Base-by-base conservation (phyloP, 75 land plant species). In the Cryptomeria japonica region DNA sequence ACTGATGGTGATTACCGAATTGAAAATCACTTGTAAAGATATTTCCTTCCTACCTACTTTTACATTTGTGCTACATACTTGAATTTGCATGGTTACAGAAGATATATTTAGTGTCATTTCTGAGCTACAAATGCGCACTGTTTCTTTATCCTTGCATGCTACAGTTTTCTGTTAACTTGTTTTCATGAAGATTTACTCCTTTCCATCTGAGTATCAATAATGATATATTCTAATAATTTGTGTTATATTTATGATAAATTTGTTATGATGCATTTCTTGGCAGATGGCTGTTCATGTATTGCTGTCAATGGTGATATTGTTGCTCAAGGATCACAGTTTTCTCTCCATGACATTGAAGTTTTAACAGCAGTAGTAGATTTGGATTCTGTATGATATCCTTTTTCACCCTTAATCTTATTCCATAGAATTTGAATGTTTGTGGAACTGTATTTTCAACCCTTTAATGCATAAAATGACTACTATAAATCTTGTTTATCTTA, bases 241-340 rank as follows among this genome's bases (percentile, higher is more conserved):
- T 12, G 12, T n/a, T 80, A 42, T 42, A 2, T 13, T 82, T 12
- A 46, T 46, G 31, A 46, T 46, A 2, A 13, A 80, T 39, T 25
- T 80, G 25, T 39, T 80, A 16, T 0, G 9, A 13, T 51, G 56
- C 64, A 84, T 55, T 84, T 84, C 7, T 15, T 85, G 19, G 77
- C 95, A 98, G 99, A 98, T 94, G 99, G 98, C 61, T 96, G 97
- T 88, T 90, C 94, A 39, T 95, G 95, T 78, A 85, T 97, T 89
- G 95, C 95, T 89, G 93, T 98, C 28, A 98, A 98, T 92, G 99
- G 99, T 84, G 99, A 98, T 86, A 85, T 98, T 86, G 96, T 98
- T 90, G 99, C 96, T 80, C 99, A 96, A 91, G 99, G 99, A 44
- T 96, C 99, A 31, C 99, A 98, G 75, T 98, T 98, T 86, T 98